Conservation (phyloP, 345 rosid species). For the Clausena lansium region DNA sequence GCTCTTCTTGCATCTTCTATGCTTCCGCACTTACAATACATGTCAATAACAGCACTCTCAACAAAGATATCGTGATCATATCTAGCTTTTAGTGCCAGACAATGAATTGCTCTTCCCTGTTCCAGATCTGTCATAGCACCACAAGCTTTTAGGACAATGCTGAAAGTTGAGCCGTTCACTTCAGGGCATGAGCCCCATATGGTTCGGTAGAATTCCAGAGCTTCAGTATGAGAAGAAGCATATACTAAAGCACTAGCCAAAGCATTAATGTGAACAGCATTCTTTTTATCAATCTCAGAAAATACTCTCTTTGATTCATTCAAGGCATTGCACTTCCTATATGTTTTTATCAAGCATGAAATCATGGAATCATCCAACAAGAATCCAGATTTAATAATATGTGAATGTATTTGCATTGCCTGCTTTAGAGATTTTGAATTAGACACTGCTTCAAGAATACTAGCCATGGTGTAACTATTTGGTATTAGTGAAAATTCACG, state of each 20-base stretch:
- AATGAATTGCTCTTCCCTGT: slow-evolving; percentile 37
- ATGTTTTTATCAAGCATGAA: slow-evolving; percentile 35
- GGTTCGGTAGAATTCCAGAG: slow-evolving; percentile 30
- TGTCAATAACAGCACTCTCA: slow-evolving; percentile 39
- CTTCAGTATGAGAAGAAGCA: slow-evolving; percentile 27
- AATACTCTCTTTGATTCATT: slow-evolving; percentile 29
- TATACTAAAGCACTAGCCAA: slow-evolving; percentile 25
- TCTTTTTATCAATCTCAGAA: slow-evolving; percentile 22
- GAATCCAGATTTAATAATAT: slow-evolving; percentile 33
- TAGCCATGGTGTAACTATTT: slow-evolving; percentile 29
- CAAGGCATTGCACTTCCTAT: slow-evolving; percentile 30
- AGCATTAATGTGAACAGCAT: slow-evolving; percentile 27
- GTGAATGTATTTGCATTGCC: slow-evolving; percentile 35
- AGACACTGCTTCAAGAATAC: slow-evolving; percentile 34
- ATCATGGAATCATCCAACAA: slow-evolving; percentile 28
- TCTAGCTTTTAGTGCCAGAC: slow-evolving; percentile 30
- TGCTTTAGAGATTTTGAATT: slow-evolving; percentile 22
- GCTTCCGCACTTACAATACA: slow-evolving; percentile 46
- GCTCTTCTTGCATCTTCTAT: slow-evolving; percentile 34
- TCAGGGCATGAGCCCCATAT: slow-evolving; percentile 15
- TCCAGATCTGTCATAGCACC: slow-evolving; percentile 36
- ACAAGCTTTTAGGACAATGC: slow-evolving; percentile 38
- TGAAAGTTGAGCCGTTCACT: slow-evolving; percentile 32
- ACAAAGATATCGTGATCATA: slow-evolving; percentile 29
- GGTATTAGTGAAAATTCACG: slow-evolving; percentile 14